Evolutionary conservation across 2,329 filamentous ascomycete genomes (phyloP), one percentile per base, ranked within the genome.

Genomic region (Fusarium sterilihyphosum): DNA sequence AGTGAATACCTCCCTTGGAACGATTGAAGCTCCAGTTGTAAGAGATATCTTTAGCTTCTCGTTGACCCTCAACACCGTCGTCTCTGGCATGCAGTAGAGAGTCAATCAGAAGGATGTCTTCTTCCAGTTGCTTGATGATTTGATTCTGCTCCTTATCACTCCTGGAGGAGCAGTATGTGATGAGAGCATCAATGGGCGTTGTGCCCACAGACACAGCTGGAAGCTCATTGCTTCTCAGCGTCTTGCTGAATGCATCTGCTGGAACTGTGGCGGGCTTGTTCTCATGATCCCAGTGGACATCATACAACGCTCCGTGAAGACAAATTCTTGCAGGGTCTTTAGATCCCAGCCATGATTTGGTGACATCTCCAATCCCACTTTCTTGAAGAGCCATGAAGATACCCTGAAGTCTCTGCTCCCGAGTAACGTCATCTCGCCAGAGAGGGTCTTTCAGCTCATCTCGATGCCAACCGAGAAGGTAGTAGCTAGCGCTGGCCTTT

Each of bases 11-110:
- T 5, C 43, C 43, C 24, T 46, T 12, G 4, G 7, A 46, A 8
- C 43, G 43, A 8, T 26, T 46, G 24, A 46, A 46, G 43, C 24
- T 46, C 43, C 43, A 46, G 1, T 46, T 46, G 43, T 46, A 46
- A 8, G 17, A 8, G 4, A 46, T 26, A 9, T 46, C 43, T 46
- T 46, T 46, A 5, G 43, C 43, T 8, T 46, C 43, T 24, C 43
- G 10, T 17, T 46, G 43, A 1, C 43, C 43, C 1, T 46, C 43
- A 0, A 26, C 24, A 1, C 43, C 43, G 0, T 46, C 43, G 0
- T 46, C 43, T 12, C 43, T 11, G 6, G 43, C 17, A 9, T 46
- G 43, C 1, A 46, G 11, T 17, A 46, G 17, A 1, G 43, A 46
- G 17, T 46, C 43, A 0, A 46, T 46, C 0, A 26, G 7, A 4